phyloP scores from a whole-genome alignment of 2,329 filamentous ascomycete species.

The Hymenoscyphus scutula region DNA sequence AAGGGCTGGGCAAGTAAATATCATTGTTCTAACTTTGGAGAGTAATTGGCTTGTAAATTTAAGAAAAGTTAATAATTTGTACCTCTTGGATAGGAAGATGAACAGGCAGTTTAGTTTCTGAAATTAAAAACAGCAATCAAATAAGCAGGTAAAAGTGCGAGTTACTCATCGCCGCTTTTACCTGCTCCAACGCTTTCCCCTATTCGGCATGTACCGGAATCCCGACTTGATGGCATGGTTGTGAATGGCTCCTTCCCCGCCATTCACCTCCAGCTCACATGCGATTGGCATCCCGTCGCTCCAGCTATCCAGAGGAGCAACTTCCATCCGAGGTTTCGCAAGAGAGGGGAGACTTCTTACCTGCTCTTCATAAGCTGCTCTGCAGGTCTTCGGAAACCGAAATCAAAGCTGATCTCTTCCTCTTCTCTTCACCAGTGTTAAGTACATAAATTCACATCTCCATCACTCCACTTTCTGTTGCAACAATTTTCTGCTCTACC shows the following conservation, averaged over 20 bases:
- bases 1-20: neutral
- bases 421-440: neutral
- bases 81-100: no score
- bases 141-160: no score
- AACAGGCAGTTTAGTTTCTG: no score
- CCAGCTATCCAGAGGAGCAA: neutral
- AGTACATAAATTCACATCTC: conserved; percentile 3
- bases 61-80: no score
- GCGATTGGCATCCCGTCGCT: neutral
- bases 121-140: no score
- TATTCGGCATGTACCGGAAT: no score
- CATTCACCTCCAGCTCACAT: neutral
- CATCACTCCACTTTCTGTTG: neutral
- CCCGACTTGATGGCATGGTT: no score
- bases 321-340: conserved; percentile 6
- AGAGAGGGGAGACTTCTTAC: neutral
- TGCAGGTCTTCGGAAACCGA: conserved; percentile 1
- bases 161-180: no score
- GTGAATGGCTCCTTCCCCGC: no score
- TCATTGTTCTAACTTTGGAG: no score
- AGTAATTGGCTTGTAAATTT: no score
- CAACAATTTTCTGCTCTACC: neutral
- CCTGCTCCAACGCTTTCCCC: no score
- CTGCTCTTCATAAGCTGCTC: neutral
- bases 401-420: neutral